Percentiles rank a stretch among this genome's conserved stretches.
phyloP scores from a whole-genome alignment of 2,329 filamentous ascomycete species.

The Fulvia fulva region DNA sequence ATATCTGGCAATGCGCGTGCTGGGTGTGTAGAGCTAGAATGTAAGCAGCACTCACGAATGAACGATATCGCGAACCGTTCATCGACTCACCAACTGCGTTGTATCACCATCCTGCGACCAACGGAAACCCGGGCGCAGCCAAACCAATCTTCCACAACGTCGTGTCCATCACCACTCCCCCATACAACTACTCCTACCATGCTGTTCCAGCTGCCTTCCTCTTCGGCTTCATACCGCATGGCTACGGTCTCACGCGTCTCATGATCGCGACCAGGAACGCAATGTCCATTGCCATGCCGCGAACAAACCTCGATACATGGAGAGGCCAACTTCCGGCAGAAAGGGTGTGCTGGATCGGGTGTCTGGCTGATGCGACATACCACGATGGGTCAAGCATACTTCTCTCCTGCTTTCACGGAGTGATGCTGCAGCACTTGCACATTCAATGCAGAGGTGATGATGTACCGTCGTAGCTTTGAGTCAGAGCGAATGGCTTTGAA shows the following conservation, averaged over 20 bases:
- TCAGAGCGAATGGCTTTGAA: background rate
- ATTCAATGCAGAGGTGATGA: background rate
- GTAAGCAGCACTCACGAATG: no score
- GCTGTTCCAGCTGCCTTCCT: slow-evolving; percentile 24
- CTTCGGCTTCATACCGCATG: slow-evolving; percentile 23
- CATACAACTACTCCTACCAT: slow-evolving; percentile 24
- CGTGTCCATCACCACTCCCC: background rate
- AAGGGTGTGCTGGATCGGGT: background rate
- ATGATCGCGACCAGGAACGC: slow-evolving; percentile 24
- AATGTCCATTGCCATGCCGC: slow-evolving; percentile 23
- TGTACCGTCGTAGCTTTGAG: background rate
- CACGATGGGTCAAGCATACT: background rate
- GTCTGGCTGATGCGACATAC: background rate
- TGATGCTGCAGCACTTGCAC: background rate
- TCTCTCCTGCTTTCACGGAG: background rate
- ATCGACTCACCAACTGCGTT: no score
- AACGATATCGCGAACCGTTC: no score
- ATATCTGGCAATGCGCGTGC: no score
- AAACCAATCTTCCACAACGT: background rate
- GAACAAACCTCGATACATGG: slow-evolving; percentile 27
- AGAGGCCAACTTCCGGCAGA: slow-evolving; percentile 24
- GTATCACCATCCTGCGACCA: background rate
- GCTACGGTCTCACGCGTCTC: slow-evolving; percentile 22
- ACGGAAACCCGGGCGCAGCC: no score
- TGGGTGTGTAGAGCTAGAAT: no score